Evolutionary conservation across 352 stramenopile species (phyloP).

Genomic region (Phytophthora megakarya): DNA sequence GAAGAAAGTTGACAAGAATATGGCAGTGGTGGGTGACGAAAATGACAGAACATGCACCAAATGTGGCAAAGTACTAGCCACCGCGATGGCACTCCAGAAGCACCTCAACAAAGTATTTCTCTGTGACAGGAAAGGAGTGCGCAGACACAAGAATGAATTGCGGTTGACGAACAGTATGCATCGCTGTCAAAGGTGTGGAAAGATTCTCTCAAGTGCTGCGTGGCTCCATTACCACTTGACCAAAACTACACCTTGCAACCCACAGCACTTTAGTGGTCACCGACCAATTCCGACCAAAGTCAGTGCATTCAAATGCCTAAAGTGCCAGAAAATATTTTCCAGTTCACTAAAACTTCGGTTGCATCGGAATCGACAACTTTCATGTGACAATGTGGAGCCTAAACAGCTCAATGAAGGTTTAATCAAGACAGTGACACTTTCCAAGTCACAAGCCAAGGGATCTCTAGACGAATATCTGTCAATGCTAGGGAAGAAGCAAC

Average conservation of each 20-base stretch:
- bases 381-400: not conserved
- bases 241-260: not conserved
- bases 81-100: slow-evolving; percentile 1
- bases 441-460: not conserved
- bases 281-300: not conserved
- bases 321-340: not conserved
- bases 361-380: not conserved
- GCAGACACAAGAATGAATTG: slow-evolving; percentile 3
- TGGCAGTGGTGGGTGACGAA: not conserved
- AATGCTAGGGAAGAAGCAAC: not conserved
- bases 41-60: slow-evolving; percentile 10
- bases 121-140: slow-evolving; percentile 14
- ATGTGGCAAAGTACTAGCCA: slow-evolving; percentile 20
- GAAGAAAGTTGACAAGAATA: not conserved
- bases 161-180: not conserved
- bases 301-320: not conserved
- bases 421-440: slow-evolving; percentile 4
- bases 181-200: slow-evolving; percentile 8
- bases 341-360: not conserved
- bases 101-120: slow-evolving; percentile 17
- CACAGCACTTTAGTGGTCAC: not conserved
- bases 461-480: slow-evolving; percentile 6
- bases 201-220: slow-evolving; percentile 8
- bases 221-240: slow-evolving; percentile 4
- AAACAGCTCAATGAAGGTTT: slow-evolving; percentile 2